These are phyloP conservation scores for Cladorrhinum samala DNA, from an alignment of 495 filamentous ascomycete species.

Conservation along the genomic window DNA sequence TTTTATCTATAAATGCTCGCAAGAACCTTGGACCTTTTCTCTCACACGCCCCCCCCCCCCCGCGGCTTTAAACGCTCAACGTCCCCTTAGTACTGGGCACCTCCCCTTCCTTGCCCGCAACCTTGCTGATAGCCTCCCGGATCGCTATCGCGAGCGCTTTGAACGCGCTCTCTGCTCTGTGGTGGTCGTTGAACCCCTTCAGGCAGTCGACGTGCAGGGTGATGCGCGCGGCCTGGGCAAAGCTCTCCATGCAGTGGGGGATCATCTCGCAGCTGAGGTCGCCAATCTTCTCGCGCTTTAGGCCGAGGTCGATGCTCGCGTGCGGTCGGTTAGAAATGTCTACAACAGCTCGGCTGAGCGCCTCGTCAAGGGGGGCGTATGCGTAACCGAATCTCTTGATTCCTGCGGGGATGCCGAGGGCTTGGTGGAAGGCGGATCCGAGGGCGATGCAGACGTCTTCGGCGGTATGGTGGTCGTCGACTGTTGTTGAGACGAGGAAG, in stretches of 20 bases:
- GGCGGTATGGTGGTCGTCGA: conserved; percentile 97
- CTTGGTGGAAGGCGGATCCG: conserved; percentile 71
- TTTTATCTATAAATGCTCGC: too few species aligned
- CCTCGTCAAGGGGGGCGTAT: conserved; percentile 91
- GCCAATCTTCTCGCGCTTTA: conserved; percentile 86
- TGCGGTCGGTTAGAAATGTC: conserved; percentile 90
- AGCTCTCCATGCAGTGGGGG: conserved; percentile 88
- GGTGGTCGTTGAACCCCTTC: conserved; percentile 89
- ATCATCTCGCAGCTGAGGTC: conserved; percentile 94
- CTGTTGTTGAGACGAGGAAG: conserved; percentile 38
- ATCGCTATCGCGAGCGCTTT: conserved; percentile 91
- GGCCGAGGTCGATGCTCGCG: conserved; percentile 71
- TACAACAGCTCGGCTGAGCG: conserved; percentile 86
- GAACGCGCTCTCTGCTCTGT: conserved; percentile 93
- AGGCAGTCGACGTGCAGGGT: conserved; percentile 90
- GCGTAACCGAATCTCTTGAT: conserved; percentile 85
- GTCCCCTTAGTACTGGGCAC: conserved; percentile 93
- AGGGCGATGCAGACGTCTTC: conserved; percentile 94
- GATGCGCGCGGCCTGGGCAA: conserved; percentile 82
- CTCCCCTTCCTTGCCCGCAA: conserved; percentile 78
- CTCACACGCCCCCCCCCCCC: too few species aligned
- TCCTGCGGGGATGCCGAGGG: conserved; percentile 69
- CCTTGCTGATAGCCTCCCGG: conserved; percentile 62
- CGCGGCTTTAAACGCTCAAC: conserved; percentile 45
- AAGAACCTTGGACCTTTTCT: too few species aligned